Conservation (phyloP, 768 basidiomycete species). For the Gelatoporia subvermispora region DNA sequence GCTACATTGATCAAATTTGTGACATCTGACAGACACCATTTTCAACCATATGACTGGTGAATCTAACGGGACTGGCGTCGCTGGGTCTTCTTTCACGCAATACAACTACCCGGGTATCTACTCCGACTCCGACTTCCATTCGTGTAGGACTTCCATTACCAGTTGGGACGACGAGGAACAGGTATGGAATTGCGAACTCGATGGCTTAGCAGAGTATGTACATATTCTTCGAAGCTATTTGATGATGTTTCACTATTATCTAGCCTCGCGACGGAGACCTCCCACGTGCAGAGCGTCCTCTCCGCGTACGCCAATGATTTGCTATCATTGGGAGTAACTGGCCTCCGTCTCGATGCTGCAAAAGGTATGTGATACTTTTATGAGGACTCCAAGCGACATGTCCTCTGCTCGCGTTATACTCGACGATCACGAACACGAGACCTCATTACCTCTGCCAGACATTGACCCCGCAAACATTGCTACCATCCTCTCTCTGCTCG, state of each 20-base stretch:
- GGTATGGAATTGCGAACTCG: slow-evolving; percentile 40
- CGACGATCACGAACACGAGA: no score
- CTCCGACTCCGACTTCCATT: slow-evolving; percentile 46
- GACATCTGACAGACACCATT: slow-evolving; percentile 38
- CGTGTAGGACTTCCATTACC: slow-evolving; percentile 58
- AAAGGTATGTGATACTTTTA: slow-evolving; percentile 40
- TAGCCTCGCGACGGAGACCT: slow-evolving; percentile 59
- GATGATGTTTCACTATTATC: neutral
- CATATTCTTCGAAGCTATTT: neutral
- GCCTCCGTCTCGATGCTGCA: slow-evolving; percentile 58
- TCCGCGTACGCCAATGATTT: slow-evolving; percentile 58
- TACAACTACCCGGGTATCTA: slow-evolving; percentile 34
- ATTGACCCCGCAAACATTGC: slow-evolving; percentile 49
- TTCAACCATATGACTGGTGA: slow-evolving; percentile 63
- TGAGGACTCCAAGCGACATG: neutral
- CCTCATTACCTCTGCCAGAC: no score
- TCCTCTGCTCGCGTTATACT: no score
- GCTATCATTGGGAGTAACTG: slow-evolving; percentile 56
- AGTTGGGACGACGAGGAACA: slow-evolving; percentile 49
- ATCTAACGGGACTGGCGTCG: slow-evolving; percentile 44
- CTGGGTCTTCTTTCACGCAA: slow-evolving; percentile 47
- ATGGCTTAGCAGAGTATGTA: slow-evolving; percentile 35
- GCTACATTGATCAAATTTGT: neutral
- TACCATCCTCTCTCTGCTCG: slow-evolving; percentile 46
- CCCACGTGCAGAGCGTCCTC: slow-evolving; percentile 50